Percentiles rank a stretch among this genome's conserved stretches.
Evolutionary conservation across 495 filamentous ascomycete genomes (phyloP).

Genomic region (Aspergillus asperescens): DNA sequence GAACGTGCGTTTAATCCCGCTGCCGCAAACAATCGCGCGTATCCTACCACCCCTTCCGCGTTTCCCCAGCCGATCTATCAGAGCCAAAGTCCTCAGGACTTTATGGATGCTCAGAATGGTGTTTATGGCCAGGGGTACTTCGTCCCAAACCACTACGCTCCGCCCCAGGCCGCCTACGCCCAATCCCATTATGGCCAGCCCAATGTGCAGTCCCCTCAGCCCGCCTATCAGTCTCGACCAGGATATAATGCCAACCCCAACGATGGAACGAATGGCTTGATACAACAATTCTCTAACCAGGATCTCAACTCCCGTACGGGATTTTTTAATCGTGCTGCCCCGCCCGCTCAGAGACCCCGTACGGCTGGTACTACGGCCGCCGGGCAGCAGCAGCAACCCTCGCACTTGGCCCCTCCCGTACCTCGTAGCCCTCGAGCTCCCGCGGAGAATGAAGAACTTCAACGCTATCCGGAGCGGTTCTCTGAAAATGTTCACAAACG

Average conservation of each 20-base stretch:
- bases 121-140: slow-evolving; percentile 59
- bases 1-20: slow-evolving; percentile 56
- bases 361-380: slow-evolving; percentile 61
- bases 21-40: slow-evolving; percentile 67
- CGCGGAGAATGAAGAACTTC: slow-evolving; percentile 46
- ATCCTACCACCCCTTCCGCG: slow-evolving; percentile 94
- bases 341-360: slow-evolving; percentile 68
- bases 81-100: slow-evolving; percentile 55
- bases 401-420: slow-evolving; percentile 60
- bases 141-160: slow-evolving; percentile 48
- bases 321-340: slow-evolving; percentile 64
- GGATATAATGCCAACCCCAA: slow-evolving; percentile 47
- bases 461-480: slow-evolving; percentile 72
- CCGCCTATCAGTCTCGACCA: slow-evolving; percentile 45
- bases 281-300: slow-evolving; percentile 96
- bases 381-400: slow-evolving; percentile 57
- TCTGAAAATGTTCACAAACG: slow-evolving; percentile 75
- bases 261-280: slow-evolving; percentile 72
- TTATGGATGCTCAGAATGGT: slow-evolving; percentile 43
- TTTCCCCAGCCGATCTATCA: slow-evolving; percentile 87
- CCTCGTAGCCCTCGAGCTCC: slow-evolving; percentile 44
- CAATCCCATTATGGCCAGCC: slow-evolving; percentile 66
- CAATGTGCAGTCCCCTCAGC: slow-evolving; percentile 47
- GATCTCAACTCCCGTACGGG: slow-evolving; percentile 72
- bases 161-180: slow-evolving; percentile 56